Conservation (phyloP, 2,329 filamentous ascomycete species). For the Fusarium sp. region DNA sequence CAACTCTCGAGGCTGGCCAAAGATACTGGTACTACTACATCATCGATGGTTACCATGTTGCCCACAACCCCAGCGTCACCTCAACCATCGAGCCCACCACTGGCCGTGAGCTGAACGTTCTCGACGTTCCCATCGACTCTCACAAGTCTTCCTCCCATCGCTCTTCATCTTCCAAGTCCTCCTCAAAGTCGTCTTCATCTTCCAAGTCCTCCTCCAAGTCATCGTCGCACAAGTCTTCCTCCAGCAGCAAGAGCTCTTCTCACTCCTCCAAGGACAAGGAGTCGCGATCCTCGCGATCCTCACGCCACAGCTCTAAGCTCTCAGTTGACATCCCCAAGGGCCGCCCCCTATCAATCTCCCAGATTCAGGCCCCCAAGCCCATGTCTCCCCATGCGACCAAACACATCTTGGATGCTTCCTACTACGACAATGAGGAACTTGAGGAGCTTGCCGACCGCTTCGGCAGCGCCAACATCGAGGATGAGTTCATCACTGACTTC, state of each 20-base stretch:
- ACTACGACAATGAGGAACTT: slow-evolving; percentile 76
- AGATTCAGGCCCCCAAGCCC: slow-evolving; percentile 92
- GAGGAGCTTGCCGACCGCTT: slow-evolving; percentile 86
- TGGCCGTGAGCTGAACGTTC: slow-evolving; percentile 95
- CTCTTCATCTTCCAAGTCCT: slow-evolving; percentile 57
- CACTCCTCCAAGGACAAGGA: slow-evolving; percentile 60
- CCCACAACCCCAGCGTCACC: slow-evolving; percentile 91
- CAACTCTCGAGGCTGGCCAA: slow-evolving; percentile 86
- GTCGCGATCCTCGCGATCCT: slow-evolving; percentile 56
- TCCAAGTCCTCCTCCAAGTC: slow-evolving; percentile 57
- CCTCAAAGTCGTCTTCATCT: slow-evolving; percentile 52
- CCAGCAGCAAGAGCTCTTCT: slow-evolving; percentile 53
- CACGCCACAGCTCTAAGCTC: slow-evolving; percentile 62
- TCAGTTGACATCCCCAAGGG: slow-evolving; percentile 83
- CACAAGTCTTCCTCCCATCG: slow-evolving; percentile 56
- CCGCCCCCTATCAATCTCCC: slow-evolving; percentile 85
- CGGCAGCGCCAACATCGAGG: slow-evolving; percentile 68
- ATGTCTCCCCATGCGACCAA: slow-evolving; percentile 88
- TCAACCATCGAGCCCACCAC: slow-evolving; percentile 96
- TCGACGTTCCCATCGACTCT: slow-evolving; percentile 79
- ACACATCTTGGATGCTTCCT: slow-evolving; percentile 86
- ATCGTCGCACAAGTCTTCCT: slow-evolving; percentile 51
- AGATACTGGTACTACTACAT: slow-evolving; percentile 99
- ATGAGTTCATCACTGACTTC: slow-evolving; percentile 67
- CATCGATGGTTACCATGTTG: slow-evolving; percentile 98